Evolutionary conservation across 2,329 filamentous ascomycete genomes (phyloP).

Genomic region (Hypoxylon sp.): DNA sequence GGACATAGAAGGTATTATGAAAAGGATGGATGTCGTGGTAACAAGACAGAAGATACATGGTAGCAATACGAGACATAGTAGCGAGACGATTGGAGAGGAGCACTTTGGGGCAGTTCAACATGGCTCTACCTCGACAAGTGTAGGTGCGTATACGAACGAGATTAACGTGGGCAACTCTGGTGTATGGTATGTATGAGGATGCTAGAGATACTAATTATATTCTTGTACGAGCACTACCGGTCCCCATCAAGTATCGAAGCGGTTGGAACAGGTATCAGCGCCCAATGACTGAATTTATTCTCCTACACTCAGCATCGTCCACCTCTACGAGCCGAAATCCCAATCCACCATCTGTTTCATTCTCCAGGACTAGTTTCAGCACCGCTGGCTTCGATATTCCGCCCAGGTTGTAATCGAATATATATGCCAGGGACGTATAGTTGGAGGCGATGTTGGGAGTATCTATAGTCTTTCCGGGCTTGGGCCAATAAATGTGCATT

Average conservation of each 20-base stretch:
- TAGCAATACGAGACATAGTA: neutral
- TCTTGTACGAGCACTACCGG: too few species aligned
- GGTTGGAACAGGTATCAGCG: neutral
- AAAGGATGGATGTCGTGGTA: neutral
- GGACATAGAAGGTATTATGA: neutral
- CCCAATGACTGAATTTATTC: neutral
- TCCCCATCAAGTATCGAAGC: neutral
- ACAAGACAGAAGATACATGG: neutral
- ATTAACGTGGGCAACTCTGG: too few species aligned
- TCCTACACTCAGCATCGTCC: neutral
- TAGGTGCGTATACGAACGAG: neutral
- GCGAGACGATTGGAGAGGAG: neutral
- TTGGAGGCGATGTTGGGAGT: conserved; percentile 2
- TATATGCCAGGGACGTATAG: neutral
- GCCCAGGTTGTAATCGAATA: neutral
- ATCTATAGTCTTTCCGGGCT: neutral
- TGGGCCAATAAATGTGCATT: conserved; percentile 3
- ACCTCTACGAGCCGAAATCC: neutral
- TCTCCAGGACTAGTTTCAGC: neutral
- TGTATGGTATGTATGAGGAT: too few species aligned
- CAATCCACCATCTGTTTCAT: neutral
- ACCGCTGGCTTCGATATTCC: neutral
- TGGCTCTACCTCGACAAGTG: neutral
- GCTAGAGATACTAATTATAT: too few species aligned
- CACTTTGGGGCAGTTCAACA: neutral